phyloP scores from a whole-genome alignment of 2,329 filamentous ascomycete genomes.

The Aureobasidium mangrovei region DNA sequence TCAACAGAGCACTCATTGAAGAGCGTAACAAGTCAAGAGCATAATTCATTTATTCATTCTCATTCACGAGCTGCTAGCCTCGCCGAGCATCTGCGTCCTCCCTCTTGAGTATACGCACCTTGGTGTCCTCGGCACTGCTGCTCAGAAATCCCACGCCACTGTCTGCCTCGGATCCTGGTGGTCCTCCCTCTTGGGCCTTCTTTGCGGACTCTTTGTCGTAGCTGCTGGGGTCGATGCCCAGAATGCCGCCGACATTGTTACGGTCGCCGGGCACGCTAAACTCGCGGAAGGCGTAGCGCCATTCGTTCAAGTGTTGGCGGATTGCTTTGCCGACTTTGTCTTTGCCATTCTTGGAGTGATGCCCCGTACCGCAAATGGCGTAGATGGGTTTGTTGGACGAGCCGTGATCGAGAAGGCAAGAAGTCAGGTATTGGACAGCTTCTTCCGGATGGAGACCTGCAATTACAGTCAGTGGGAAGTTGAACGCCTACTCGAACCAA shows the following conservation, averaged over 20 bases:
- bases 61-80: too few relatives aligned
- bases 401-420: constrained; percentile 75
- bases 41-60: constrained; percentile 6
- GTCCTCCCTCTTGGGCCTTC: constrained; percentile 22
- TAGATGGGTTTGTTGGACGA: constrained; percentile 69
- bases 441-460: constrained; percentile 88
- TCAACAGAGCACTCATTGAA: too few relatives aligned
- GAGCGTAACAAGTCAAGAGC: background rate
- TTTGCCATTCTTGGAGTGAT: constrained; percentile 97
- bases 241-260: constrained; percentile 63
- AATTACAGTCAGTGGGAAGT: background rate
- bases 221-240: constrained; percentile 55
- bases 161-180: constrained; percentile 31
- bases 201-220: constrained; percentile 40
- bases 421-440: constrained; percentile 87
- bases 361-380: constrained; percentile 91
- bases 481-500: background rate
- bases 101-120: constrained; percentile 27
- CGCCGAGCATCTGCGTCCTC: background rate
- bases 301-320: constrained; percentile 83
- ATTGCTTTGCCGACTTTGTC: constrained; percentile 97
- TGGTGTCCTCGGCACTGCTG: constrained; percentile 24
- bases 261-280: constrained; percentile 95
- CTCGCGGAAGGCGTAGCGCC: constrained; percentile 91
- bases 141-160: constrained; percentile 31